Evolutionary conservation across 371 early-diverging fungal species (phyloP).

Genomic region (Saksenaea oblongispora): DNA sequence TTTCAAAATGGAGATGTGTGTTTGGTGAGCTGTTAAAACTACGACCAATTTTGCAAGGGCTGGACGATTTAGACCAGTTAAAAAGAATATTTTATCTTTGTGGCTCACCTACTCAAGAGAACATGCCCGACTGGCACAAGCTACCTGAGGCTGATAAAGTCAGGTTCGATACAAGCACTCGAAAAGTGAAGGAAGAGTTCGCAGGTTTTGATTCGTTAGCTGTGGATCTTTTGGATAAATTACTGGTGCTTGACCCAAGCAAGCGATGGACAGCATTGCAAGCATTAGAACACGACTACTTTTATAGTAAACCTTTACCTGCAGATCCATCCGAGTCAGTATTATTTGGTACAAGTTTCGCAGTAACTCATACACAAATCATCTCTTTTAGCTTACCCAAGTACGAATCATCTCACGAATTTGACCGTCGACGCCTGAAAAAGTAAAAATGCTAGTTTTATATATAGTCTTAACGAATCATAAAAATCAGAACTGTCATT

Average conservation of each 20-base stretch:
- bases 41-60: slow-evolving; percentile 80
- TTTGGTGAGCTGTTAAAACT: slow-evolving; percentile 83
- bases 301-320: slow-evolving; percentile 60
- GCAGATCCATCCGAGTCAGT: slow-evolving; percentile 62
- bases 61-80: slow-evolving; percentile 80
- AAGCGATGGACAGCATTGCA: slow-evolving; percentile 73
- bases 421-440: slow-evolving; percentile 38
- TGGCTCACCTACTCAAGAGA: slow-evolving; percentile 77
- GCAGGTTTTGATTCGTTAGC: slow-evolving; percentile 51
- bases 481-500: too few relatives aligned
- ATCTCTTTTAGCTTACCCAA: slow-evolving; percentile 49
- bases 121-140: slow-evolving; percentile 70
- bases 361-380: neutral
- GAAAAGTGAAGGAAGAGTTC: slow-evolving; percentile 62
- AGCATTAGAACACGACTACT: slow-evolving; percentile 78
- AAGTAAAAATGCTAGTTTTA: too few relatives aligned
- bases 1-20: slow-evolving; percentile 59
- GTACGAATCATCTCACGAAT: slow-evolving; percentile 67
- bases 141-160: slow-evolving; percentile 63
- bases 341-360: neutral
- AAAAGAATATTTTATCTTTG: slow-evolving; percentile 79
- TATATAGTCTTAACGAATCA: too few relatives aligned
- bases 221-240: slow-evolving; percentile 74
- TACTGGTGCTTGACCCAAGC: slow-evolving; percentile 76
- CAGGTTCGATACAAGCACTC: slow-evolving; percentile 41